Conservation (phyloP, 2,329 filamentous ascomycete species). For the Colletotrichum cordylinicola region DNA sequence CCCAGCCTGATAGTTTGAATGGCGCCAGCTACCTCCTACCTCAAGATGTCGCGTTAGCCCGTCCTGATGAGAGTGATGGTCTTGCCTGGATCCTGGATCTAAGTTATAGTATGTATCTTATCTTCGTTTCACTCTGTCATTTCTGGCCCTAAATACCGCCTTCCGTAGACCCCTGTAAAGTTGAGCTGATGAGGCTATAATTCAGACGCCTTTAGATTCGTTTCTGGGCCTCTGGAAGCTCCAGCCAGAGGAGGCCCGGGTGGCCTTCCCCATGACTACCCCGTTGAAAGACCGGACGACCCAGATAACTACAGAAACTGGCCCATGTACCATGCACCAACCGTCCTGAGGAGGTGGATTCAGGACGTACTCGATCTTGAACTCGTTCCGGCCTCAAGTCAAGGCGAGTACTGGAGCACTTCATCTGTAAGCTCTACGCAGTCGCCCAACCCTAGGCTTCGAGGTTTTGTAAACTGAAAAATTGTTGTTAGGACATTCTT, state of each 20-base stretch:
- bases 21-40: conserved; percentile 2
- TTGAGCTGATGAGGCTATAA: background rate
- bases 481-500: background rate
- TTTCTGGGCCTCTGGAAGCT: background rate
- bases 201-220: background rate
- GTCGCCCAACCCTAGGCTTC: fast-evolving
- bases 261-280: background rate
- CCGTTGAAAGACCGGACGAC: background rate
- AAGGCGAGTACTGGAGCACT: background rate
- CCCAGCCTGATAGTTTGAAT: background rate
- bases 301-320: conserved; percentile 4
- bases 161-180: background rate
- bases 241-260: background rate
- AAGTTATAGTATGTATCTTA: background rate
- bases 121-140: background rate
- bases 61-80: background rate
- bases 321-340: conserved; percentile 8
- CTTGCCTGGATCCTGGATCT: conserved; percentile 7
- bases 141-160: background rate
- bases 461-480: background rate
- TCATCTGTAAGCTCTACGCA: background rate
- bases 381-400: background rate
- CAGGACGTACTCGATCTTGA: background rate
- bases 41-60: background rate
- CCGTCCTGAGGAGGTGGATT: background rate